Base-by-base conservation (phyloP, 805 yeast genomes). In the Pichia scutulata region DNA sequence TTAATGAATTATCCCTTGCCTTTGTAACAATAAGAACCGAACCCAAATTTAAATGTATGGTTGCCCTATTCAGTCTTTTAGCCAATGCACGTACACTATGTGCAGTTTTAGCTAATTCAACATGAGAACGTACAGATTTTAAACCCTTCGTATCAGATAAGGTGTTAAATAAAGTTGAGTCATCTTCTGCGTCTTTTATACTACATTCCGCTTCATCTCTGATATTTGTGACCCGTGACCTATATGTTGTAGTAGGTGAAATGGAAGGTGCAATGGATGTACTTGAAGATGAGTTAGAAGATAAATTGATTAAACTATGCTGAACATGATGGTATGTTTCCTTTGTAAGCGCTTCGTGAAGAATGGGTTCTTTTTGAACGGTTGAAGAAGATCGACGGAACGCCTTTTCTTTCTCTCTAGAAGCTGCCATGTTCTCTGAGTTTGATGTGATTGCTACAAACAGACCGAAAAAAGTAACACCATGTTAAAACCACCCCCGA, bases 21-120 rank as follows among this genome's bases (percentile, higher is more conserved):
- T 89, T 89, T n/a, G 96, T 89, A 19, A 89, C 89, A 14, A 89
- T 79, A 80, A 89, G 75, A 19, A 89, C 79, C 18, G 86, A 80
- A 43, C 76, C 75, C 19, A 86, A 81, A 49, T 84, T 82, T 21
- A 89, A 66, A 57, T 81, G 82, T 25, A 89, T 81, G 4, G 86
- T 83, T 4, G 90, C 86, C 56, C 80, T 79, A 48, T 81, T 74
- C 39, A 86, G 67, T 63, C 84, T 84, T 54, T 81, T 82, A n/a
- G 87, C 84, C 52, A 86, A 70, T 70, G 82, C 74, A 43, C 93
- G 73, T 7, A 86, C 90, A 3, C 89, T 89, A 62, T 85, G 84
- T 4, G 89, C 93, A 9, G 92, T 84, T 54, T 86, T 84, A 2
- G 89, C 87, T 57, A 85, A 69, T 59, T 84, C 85, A 9, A 86